Evolutionary conservation across 2,329 filamentous ascomycete species (phyloP).

Genomic region (Lasiodiplodia hormozganensis): DNA sequence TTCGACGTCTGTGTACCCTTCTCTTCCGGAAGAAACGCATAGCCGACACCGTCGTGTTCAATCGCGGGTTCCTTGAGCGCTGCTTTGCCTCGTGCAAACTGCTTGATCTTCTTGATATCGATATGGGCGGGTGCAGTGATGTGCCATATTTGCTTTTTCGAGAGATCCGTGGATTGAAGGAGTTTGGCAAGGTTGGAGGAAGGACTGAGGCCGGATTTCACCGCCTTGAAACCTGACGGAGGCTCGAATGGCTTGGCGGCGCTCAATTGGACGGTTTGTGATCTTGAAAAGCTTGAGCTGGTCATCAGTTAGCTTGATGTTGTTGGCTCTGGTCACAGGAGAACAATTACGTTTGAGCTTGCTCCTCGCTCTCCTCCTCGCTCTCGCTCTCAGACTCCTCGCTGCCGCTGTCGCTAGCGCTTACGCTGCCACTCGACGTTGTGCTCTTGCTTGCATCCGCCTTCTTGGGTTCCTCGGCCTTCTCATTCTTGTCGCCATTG

Average conservation of each 20-base stretch:
- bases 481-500: constrained; percentile 6
- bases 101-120: constrained; percentile 70
- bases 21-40: constrained; percentile 63
- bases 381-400: constrained; percentile 38
- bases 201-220: constrained; percentile 54
- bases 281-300: constrained; percentile 29
- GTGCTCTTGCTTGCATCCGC: background rate
- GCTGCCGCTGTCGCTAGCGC: constrained; percentile 8
- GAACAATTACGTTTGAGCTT: constrained; percentile 32
- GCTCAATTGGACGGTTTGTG: constrained; percentile 31
- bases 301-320: background rate
- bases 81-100: constrained; percentile 67
- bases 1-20: constrained; percentile 60
- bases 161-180: constrained; percentile 64
- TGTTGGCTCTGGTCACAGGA: constrained; percentile 30
- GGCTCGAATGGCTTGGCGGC: constrained; percentile 47
- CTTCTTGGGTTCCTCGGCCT: constrained; percentile 17
- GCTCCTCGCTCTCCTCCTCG: constrained; percentile 45
- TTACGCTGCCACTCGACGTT: constrained; percentile 2
- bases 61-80: constrained; percentile 62
- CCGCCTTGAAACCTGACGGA: constrained; percentile 56
- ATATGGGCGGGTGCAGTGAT: constrained; percentile 75
- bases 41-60: constrained; percentile 69
- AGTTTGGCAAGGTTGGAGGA: constrained; percentile 50
- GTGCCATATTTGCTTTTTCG: constrained; percentile 81